Conservation (phyloP, 768 basidiomycete genomes). For the Boletus fagicola region DNA sequence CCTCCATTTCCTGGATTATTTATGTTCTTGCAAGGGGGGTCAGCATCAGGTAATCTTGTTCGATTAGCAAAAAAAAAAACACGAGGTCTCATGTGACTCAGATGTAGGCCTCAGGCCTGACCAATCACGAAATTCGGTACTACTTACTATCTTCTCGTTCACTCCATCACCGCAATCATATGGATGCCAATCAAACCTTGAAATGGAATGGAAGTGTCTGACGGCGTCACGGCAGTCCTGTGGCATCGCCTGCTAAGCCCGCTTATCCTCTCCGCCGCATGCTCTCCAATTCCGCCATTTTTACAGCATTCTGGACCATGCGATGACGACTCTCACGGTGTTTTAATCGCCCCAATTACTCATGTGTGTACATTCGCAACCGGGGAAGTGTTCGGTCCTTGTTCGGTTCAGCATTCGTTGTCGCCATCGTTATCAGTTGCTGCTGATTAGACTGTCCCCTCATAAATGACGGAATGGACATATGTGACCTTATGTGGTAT, state of each 20-base stretch:
- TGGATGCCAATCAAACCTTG: slow-evolving; percentile 25
- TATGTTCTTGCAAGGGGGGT: neutral
- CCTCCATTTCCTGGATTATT: neutral
- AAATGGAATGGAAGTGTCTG: slow-evolving; percentile 24
- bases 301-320: neutral
- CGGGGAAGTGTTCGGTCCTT: neutral
- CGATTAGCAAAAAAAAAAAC: slow-evolving; percentile 2
- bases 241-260: neutral
- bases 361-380: neutral
- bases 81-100: slow-evolving; percentile 10
- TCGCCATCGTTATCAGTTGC: slow-evolving; percentile 11
- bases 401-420: neutral
- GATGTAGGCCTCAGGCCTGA: neutral
- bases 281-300: neutral
- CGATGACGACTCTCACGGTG: neutral
- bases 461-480: slow-evolving; percentile 10
- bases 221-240: slow-evolving; percentile 4
- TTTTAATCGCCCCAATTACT: neutral
- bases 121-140: slow-evolving; percentile 12
- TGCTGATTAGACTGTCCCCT: slow-evolving; percentile 5
- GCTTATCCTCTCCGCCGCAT: neutral
- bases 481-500: neutral
- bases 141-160: neutral
- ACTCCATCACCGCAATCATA: slow-evolving; percentile 20
- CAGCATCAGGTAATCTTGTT: neutral